phyloP scores from a whole-genome alignment of 164 flowering plant species.

The Chimonanthus praecox region DNA sequence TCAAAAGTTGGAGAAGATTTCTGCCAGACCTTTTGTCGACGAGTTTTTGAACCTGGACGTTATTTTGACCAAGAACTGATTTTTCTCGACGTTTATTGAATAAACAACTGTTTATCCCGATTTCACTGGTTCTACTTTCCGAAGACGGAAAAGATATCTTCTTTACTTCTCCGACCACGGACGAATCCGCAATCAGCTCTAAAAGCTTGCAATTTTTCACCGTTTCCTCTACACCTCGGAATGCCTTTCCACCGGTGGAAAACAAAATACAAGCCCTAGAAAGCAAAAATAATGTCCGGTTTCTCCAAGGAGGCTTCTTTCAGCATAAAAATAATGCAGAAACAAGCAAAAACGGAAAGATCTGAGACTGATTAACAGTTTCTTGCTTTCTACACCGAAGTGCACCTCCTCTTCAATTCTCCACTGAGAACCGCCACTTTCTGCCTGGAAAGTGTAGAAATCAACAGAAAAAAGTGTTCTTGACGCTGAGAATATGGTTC shows the following conservation, averaged over 20 bases:
- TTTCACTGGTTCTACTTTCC: too few species aligned
- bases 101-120: too few species aligned
- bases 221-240: neutral
- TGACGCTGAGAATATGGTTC: neutral
- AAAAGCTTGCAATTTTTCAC: neutral
- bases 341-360: neutral
- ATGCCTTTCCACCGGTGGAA: neutral
- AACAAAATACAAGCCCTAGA: neutral
- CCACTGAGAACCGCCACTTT: neutral
- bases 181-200: too few species aligned
- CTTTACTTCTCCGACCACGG: too few species aligned
- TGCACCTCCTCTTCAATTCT: too few species aligned
- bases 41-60: too few species aligned
- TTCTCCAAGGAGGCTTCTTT: neutral
- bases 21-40: too few species aligned
- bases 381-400: neutral
- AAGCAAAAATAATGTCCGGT: neutral
- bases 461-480: neutral
- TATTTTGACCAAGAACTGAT: too few species aligned
- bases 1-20: neutral
- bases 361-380: neutral
- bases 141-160: too few species aligned
- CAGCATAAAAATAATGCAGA: neutral
- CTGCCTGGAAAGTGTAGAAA: neutral
- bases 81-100: too few species aligned